phyloP scores from a whole-genome alignment of 176 grass and related monocot genomes.

The Oryza meridionalis region DNA sequence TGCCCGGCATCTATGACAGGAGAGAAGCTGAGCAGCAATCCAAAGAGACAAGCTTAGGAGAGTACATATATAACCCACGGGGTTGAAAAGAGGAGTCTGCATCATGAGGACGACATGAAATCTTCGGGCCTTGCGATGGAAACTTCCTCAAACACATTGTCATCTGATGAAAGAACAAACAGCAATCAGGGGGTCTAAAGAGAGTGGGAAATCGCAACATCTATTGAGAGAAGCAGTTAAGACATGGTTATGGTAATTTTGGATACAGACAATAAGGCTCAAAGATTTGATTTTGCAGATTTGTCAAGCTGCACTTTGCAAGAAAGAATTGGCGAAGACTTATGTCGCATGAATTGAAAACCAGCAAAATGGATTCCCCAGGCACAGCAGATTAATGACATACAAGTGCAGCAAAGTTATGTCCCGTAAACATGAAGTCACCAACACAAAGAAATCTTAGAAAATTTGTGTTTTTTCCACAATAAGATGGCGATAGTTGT shows the following conservation, averaged over 20 bases:
- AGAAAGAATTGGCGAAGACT: not conserved
- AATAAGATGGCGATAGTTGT: slow-evolving; percentile 3
- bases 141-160: slow-evolving; percentile 64
- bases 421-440: not conserved
- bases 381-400: not conserved
- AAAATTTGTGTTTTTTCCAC: slow-evolving; percentile 25
- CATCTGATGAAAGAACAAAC: slow-evolving; percentile 51
- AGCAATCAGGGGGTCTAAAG: not conserved
- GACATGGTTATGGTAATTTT: not conserved
- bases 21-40: not conserved
- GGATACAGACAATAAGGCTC: no score
- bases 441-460: not conserved
- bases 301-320: not conserved
- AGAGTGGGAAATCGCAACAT: not conserved
- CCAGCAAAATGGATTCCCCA: not conserved
- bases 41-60: not conserved
- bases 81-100: not conserved
- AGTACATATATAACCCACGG: slow-evolving; percentile 4
- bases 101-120: slow-evolving; percentile 47
- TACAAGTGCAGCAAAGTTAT: not conserved
- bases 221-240: not conserved
- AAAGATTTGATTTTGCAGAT: not conserved
- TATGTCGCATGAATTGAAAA: not conserved
- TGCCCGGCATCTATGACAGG: slow-evolving; percentile 1
- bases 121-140: slow-evolving; percentile 50